Conservation (phyloP, 495 filamentous ascomycete species). For the Immersiella caudata region DNA sequence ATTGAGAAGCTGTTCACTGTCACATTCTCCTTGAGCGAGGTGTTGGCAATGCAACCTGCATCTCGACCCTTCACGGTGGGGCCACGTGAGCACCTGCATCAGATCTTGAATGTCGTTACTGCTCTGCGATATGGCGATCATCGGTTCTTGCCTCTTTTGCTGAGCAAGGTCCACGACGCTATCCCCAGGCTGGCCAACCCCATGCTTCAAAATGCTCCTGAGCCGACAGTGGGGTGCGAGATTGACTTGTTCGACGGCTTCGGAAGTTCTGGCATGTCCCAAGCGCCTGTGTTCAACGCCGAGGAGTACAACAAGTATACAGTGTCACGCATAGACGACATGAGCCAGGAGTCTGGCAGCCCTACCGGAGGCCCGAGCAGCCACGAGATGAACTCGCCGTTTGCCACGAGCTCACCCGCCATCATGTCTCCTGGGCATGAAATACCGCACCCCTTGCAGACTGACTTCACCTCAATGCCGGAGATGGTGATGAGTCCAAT, state of each 20-base stretch:
- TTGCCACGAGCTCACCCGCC: constrained; percentile 42
- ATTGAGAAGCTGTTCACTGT: constrained; percentile 81
- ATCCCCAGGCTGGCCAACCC: constrained; percentile 62
- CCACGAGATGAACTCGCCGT: constrained; percentile 51
- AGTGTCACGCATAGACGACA: constrained; percentile 46
- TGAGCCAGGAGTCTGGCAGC: constrained; percentile 43
- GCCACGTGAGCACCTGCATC: constrained; percentile 72
- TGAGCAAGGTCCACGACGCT: constrained; percentile 68
- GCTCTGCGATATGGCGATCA: constrained; percentile 69
- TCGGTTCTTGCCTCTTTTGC: constrained; percentile 69
- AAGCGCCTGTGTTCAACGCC: constrained; percentile 39
- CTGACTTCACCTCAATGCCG: constrained; percentile 47
- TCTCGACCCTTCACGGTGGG: constrained; percentile 64
- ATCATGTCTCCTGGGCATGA: constrained; percentile 52
- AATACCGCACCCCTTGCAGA: constrained; percentile 34
- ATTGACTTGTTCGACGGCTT: constrained; percentile 64
- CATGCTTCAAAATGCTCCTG: constrained; percentile 57
- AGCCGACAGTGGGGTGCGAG: constrained; percentile 40
- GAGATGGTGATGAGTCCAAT: constrained; percentile 54
- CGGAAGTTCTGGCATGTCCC: constrained; percentile 54
- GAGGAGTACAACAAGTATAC: constrained; percentile 41
- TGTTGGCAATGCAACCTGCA: constrained; percentile 66
- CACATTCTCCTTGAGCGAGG: constrained; percentile 71
- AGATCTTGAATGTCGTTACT: constrained; percentile 67
- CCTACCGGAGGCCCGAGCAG: constrained; percentile 37